Evolutionary conservation across 768 basidiomycete genomes (phyloP).

Genomic region (Naganishia kalamii): DNA sequence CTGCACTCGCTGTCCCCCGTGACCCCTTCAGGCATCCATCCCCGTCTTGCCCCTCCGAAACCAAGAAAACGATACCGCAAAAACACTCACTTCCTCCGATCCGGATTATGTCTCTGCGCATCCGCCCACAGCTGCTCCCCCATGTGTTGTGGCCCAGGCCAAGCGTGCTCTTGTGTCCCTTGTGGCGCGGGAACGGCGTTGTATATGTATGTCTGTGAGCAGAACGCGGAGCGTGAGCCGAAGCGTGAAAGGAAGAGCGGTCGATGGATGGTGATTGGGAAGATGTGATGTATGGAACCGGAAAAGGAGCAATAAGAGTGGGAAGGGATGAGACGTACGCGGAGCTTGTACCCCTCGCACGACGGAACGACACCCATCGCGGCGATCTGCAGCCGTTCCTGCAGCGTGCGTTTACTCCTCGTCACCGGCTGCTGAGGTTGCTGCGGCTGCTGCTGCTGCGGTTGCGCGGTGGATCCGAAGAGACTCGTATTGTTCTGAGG

Average conservation of each 20-base stretch:
- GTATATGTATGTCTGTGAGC: slow-evolving; percentile 21
- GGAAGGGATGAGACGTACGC: slow-evolving; percentile 1
- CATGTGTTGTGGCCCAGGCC: slow-evolving; percentile 20
- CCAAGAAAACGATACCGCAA: not conserved
- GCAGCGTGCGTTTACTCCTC: slow-evolving; percentile 14
- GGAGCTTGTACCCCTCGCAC: slow-evolving; percentile 11
- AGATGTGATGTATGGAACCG: too few relatives aligned
- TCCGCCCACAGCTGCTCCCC: slow-evolving; percentile 9
- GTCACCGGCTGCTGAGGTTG: not conserved
- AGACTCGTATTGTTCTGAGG: not conserved
- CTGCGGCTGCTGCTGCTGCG: not conserved
- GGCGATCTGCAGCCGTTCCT: slow-evolving; percentile 17
- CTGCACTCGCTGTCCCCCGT: too few relatives aligned
- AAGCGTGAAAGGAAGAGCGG: too few relatives aligned
- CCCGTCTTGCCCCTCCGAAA: too few relatives aligned
- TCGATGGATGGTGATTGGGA: too few relatives aligned
- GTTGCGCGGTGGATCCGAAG: not conserved
- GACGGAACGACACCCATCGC: slow-evolving; percentile 13
- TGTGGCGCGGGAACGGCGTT: slow-evolving; percentile 17
- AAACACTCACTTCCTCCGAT: slow-evolving; percentile 15
- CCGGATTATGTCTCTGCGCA: slow-evolving; percentile 20
- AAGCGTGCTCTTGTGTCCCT: slow-evolving; percentile 8
- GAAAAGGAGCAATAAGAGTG: not conserved
- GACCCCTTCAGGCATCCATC: too few relatives aligned
- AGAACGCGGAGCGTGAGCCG: too few relatives aligned